Base-by-base conservation (phyloP, 352 stramenopile species). In the Halophytophthora polymorphica region DNA sequence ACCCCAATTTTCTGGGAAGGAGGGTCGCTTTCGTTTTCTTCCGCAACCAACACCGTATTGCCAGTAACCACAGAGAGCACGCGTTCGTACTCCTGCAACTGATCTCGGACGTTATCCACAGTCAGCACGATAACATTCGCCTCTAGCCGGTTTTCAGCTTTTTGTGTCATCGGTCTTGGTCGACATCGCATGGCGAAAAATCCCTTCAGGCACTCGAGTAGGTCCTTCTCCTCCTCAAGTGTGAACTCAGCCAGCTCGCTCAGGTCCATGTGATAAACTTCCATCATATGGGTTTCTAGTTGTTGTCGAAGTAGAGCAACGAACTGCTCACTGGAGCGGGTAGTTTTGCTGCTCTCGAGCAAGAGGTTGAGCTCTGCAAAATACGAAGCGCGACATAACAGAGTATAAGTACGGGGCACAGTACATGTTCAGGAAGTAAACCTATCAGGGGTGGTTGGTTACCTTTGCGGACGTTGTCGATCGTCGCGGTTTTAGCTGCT, bases 401-500 rank as follows among this genome's bases (percentile, higher is more conserved):
- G 17, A n/a, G 15, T 14, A 10, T 33, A n/a, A 22, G 41, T 33
- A 29, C 23, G 7, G 35, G 18, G 46, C 38, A 28, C 4, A 51
- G 2, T 19, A 21, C 25, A 1, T 29, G 22, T 19, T 42, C 11
- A 35, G 2, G 3, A 22, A 31, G 25, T 31, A 4, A 31, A 12
- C 21, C 13, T 29, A 45, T 14, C 14, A 2, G 5, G n/a, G n/a
- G n/a, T n/a, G n/a, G n/a, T n/a, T 40, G 13, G 18, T 21, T 56
- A 73, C 67, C 61, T 69, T 83, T 84, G n/a, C 71, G 71, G 17
- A 85, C 47, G 35, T 63, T 85, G 17, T 80, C 69, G 17, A 84
- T 69, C 25, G 71, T 82, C 13, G 71, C 63, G 12, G 66, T 75
- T 36, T 68, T 74, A 1, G 54, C 61, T 0, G 45, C 53, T 3